phyloP scores from a whole-genome alignment of 1,284 basidiomycete species.

The Austroboletus niveus region DNA sequence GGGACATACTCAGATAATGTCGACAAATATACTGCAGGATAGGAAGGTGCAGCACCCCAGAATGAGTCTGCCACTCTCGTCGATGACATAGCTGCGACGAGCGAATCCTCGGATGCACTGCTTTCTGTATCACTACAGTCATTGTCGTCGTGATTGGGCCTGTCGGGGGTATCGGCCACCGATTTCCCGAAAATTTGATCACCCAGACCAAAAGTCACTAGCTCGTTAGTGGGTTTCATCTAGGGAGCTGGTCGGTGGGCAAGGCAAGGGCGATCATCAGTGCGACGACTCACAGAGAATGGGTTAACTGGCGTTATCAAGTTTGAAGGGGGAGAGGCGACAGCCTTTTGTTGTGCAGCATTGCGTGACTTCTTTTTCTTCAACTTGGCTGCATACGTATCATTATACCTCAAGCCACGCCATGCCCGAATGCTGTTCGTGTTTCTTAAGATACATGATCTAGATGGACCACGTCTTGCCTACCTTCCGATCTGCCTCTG shows the following conservation, averaged over 20 bases:
- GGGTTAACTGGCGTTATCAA: constrained; percentile 52
- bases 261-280: neutral
- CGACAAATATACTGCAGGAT: constrained; percentile 69
- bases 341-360: constrained; percentile 38
- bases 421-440: constrained; percentile 67
- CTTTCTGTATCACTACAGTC: constrained; percentile 34
- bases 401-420: constrained; percentile 70
- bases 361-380: constrained; percentile 40
- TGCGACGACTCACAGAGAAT: constrained; percentile 53
- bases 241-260: constrained; percentile 5
- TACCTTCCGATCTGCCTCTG: constrained; percentile 74
- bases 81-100: constrained; percentile 60
- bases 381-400: constrained; percentile 69
- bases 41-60: constrained; percentile 63
- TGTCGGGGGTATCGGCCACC: constrained; percentile 13
- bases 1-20: constrained; percentile 69
- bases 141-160: constrained; percentile 15
- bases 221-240: constrained; percentile 20
- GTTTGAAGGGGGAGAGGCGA: constrained; percentile 34
- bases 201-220: constrained; percentile 53
- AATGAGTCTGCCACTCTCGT: constrained; percentile 55
- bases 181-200: constrained; percentile 58
- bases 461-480: constrained; percentile 31
- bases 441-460: constrained; percentile 11
- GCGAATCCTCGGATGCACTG: constrained; percentile 41